Base-by-base conservation (phyloP, 1,139 yeast species). In the Yamadazyma kanchanaburiensis region DNA sequence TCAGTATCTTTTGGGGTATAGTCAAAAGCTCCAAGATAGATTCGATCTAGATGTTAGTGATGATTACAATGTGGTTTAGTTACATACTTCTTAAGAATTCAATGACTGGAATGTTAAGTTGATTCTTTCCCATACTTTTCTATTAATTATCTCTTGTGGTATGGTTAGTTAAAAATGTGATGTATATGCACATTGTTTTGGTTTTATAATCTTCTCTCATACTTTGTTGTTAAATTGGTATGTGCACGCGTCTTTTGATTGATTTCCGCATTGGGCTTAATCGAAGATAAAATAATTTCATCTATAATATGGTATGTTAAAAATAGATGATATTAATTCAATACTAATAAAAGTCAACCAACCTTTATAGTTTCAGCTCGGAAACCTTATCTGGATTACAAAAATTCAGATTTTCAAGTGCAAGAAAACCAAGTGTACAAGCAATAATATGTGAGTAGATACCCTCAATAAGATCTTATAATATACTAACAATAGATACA, bases 11-110 rank as follows among this genome's bases (percentile, higher is more conserved):
- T 66, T 1, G 98, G 98, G 7, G 77, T 63, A 39, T 72, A 63
- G 53, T 88, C 95, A 52, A 78, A 88, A 5, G 96, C 94, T 10
- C 95, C 97, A 7, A 91, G 75, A 51, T 91, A 91, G 25, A 89
- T 83, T 34, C 95, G 80, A 46, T 85, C 91, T 75, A 48, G 14
- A 19, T 14, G 27, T 23, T 16, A 21, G 21, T 21, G 10, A 14
- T 17, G 17, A 17, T n/a, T 6, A 11, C 6, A 12, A 14, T 10
- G 9, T 18, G 23, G 15, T 18, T 11, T 11, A 21, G 12, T 33
- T 41, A 58, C 72, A 42, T 54, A 65, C 72, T 65, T 42, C 65
- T 66, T 39, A 68, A 61, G 43, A 67, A 68, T 54, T 68, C 74
- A 15, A 68, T 57, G 37, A 67, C 55, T 10, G 71, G 70, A 19